Base-by-base conservation (phyloP, 2,329 filamentous ascomycete species). In the Zymoseptoria brevis region DNA sequence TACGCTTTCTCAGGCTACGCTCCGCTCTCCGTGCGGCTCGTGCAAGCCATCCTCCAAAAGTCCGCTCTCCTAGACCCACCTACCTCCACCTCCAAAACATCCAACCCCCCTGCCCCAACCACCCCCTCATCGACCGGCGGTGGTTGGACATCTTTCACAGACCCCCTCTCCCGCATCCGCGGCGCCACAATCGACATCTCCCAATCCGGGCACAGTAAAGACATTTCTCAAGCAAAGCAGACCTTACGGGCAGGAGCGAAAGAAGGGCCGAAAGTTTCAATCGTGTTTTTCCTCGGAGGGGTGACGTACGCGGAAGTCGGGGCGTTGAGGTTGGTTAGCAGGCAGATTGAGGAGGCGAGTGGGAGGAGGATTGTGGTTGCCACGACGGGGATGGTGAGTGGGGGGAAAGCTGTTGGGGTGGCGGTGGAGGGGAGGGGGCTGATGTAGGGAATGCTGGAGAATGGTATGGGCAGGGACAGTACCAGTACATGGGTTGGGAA, bases 1-100 rank as follows among this genome's bases (percentile, higher is more conserved):
- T 99, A 99, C 69, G 92, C 96, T 9, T 99, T 97, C 75, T 96
- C 90, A 64, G 95, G 94, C 56, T 99, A 97, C 71, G 94, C 95
- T 4, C 95, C 94, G 0, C 81, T 99, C 11, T 96, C 90, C 51
- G 84, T 97, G 57, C 87, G 94, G 16, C 83, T 99, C 4, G 87
- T 99, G 5, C 95, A 99, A 74, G 94, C 90, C 71, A 83, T 97
- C 54, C 76, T 99, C 53, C 92, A 97, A 73, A 99, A 99, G 74
- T 85, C 90, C 58, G 4, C 80, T 79, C 60, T 81, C 78, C 54
- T 75, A 75, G 54, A 76, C 75, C 19, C 75, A 79, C 19, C 73
- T 70, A 63, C 61, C 54, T 82, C 79, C 1, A 79, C 75, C 35
- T 81, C 83, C 2, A 82, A 85, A 3, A 84, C 86, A 0, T 49